Evolutionary conservation across 2,329 filamentous ascomycete genomes (phyloP), one percentile per base, ranked within the genome.

Genomic region (Xylariaceae sp.): DNA sequence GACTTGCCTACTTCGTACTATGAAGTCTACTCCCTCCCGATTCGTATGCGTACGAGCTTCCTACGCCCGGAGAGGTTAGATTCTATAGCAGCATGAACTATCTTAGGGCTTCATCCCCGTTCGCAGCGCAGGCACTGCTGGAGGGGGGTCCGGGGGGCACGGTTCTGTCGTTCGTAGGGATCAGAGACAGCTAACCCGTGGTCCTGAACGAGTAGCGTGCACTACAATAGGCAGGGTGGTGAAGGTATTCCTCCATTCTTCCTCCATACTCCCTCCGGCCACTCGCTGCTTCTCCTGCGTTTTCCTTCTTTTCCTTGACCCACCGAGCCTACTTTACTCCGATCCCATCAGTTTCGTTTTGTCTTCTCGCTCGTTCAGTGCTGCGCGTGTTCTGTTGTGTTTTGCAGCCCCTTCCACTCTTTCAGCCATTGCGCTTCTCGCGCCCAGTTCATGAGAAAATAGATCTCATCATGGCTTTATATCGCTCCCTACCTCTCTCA

Each of bases 381-480:
- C 18, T 52, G 47, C 57, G 34, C 23, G 23, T 30, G 23, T 30
- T 56, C 48, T 50, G 35, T 51, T 53, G 51, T 13, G 10, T 23
- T 53, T 52, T 39, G 41, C 47, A 35, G 47, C n/a, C 41, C 34
- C 23, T 30, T 34, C 59, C 51, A 9, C 58, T 61, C 47, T 57
- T 53, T 45, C n/a, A 15, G 13, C 13, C 13, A n/a, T n/a, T 45
- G 51, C 57, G 57, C 59, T 59, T 39, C 52, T 50, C 51, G 61
- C 60, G 60, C 59, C 53, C 60, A n/a, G 63, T 61, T 55, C 47
- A 30, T 48, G 34, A 55, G 58, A 49, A 23, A 49, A 34, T 39
- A 13, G 5, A 48, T n/a, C 57, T 56, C 58, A 59, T 30, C 58
- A 71, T 70, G 68, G 60, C 62, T 51, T 62, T 59, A 45, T 56